These are phyloP conservation scores for Dothideomycetes sp. DNA, from an alignment of 2,329 filamentous ascomycete genomes.

Conservation along the genomic window DNA sequence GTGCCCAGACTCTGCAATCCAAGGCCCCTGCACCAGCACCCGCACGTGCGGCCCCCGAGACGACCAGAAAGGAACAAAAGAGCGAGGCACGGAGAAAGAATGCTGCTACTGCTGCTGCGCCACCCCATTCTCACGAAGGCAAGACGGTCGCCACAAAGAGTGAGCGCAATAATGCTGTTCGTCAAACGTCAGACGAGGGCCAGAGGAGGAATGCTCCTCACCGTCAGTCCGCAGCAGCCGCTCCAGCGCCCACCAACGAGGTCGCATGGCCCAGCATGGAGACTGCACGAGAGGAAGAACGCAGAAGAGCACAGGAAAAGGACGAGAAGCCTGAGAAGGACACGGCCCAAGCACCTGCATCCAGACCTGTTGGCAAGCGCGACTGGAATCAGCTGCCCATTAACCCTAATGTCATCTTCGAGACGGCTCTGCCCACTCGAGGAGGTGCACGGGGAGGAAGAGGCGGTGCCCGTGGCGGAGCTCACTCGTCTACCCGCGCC, in stretches of 20 bases:
- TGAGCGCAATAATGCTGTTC: conserved; percentile 8
- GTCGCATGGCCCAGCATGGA: conserved; percentile 86
- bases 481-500: conserved; percentile 35
- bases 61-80: conserved; percentile 32
- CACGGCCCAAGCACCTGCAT: conserved; percentile 39
- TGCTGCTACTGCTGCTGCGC: conserved; percentile 10
- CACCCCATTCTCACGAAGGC: conserved; percentile 7
- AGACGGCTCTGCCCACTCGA: conserved; percentile 57
- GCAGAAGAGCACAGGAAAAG: conserved; percentile 60
- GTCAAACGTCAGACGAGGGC: conserved; percentile 5
- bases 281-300: conserved; percentile 62
- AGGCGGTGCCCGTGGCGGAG: conserved; percentile 44
- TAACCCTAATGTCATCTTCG: conserved; percentile 75
- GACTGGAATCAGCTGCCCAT: conserved; percentile 80
- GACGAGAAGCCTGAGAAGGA: conserved; percentile 54
- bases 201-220: conserved; percentile 3
- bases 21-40: conserved; percentile 30
- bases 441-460: conserved; percentile 30
- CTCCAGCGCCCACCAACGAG: conserved; percentile 61
- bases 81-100: conserved; percentile 8
- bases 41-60: conserved; percentile 12
- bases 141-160: conserved; percentile 12
- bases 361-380: conserved; percentile 55
- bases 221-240: conserved; percentile 6
- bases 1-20: conserved; percentile 53